A percentile compares a stretch with the other conserved stretches of the same genome.
These are phyloP conservation scores for Penicillium taxi DNA, from an alignment of 495 filamentous ascomycete species.

Conservation along the genomic window DNA sequence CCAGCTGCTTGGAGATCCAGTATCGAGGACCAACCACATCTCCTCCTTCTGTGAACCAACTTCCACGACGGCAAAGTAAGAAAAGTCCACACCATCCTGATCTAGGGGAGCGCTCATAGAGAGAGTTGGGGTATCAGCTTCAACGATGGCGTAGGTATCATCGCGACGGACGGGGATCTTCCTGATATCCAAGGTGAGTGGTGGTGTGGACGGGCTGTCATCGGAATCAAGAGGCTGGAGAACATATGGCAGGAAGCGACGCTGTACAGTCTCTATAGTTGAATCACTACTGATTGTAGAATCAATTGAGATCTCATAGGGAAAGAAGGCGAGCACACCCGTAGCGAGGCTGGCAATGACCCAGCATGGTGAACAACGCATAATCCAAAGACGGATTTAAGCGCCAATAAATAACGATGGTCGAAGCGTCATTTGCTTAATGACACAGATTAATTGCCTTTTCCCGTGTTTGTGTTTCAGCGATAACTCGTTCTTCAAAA, in stretches of 20 bases:
- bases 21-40: slow-evolving; percentile 71
- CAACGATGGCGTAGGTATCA: slow-evolving; percentile 50
- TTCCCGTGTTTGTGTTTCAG: background rate
- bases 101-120: slow-evolving; percentile 56
- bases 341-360: slow-evolving; percentile 20
- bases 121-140: slow-evolving; percentile 43
- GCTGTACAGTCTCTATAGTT: slow-evolving; percentile 6
- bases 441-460: background rate
- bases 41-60: slow-evolving; percentile 57
- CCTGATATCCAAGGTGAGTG: slow-evolving; percentile 26
- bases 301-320: slow-evolving; percentile 19
- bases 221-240: slow-evolving; percentile 8
- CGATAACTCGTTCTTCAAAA: background rate
- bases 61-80: slow-evolving; percentile 63
- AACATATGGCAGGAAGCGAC: slow-evolving; percentile 33
- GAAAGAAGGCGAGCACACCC: slow-evolving; percentile 29
- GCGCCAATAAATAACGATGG: too few species aligned
- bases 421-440: slow-evolving; percentile 16
- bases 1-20: slow-evolving; percentile 72
- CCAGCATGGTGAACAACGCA: slow-evolving; percentile 30
- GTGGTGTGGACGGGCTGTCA: slow-evolving; percentile 10
- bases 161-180: slow-evolving; percentile 29
- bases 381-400: slow-evolving; percentile 27
- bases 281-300: slow-evolving; percentile 4
- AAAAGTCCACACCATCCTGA: slow-evolving; percentile 69